Conservation (phyloP, 768 basidiomycete genomes). For the Rhizopogon rudus region DNA sequence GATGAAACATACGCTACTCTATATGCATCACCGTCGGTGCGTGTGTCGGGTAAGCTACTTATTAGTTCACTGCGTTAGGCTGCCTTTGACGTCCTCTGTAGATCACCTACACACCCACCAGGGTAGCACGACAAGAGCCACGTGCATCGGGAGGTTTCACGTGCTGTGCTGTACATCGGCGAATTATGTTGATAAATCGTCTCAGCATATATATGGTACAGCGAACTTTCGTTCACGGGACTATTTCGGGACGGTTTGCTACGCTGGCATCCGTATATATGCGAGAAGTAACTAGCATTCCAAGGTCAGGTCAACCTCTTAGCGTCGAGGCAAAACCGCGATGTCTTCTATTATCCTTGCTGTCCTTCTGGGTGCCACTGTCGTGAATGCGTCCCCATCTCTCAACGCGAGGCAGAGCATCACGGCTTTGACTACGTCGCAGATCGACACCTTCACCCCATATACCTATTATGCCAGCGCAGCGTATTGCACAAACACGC, state of each 20-base stretch:
- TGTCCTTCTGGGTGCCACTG: conserved; percentile 9
- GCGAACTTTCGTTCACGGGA: background rate
- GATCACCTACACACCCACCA: background rate
- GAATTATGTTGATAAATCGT: no score
- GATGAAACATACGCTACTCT: background rate
- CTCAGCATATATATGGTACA: background rate
- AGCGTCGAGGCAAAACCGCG: background rate
- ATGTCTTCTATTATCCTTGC: conserved; percentile 16
- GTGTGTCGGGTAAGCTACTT: background rate
- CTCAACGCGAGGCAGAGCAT: conserved; percentile 32
- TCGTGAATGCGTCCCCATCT: conserved; percentile 15
- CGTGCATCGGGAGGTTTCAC: background rate
- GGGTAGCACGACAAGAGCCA: no score
- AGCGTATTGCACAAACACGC: conserved; percentile 41
- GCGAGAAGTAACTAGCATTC: background rate
- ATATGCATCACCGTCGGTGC: background rate
- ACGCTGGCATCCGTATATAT: background rate
- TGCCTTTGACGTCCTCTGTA: background rate
- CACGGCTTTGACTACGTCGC: conserved; percentile 31
- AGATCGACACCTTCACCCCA: conserved; percentile 40
- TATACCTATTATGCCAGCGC: conserved; percentile 49
- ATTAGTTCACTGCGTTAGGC: background rate
- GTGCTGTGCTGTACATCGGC: background rate
- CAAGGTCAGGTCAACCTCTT: background rate
- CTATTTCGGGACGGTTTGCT: background rate